Conservation (phyloP, 2,329 filamentous ascomycete genomes). For the Rhynchosporium agropyri region DNA sequence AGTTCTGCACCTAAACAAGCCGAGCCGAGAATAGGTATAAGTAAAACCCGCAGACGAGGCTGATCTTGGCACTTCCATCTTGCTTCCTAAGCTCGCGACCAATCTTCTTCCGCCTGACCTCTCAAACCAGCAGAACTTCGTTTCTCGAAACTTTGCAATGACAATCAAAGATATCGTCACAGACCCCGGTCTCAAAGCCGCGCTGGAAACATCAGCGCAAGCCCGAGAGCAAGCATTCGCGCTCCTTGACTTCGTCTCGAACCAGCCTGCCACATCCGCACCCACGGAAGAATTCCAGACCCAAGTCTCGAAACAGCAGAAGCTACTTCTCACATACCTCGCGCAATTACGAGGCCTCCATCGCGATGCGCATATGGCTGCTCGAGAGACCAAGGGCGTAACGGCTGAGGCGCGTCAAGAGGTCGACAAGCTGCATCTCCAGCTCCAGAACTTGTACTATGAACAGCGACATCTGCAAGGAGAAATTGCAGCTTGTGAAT, state of each 20-base stretch:
- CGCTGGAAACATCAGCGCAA: conserved; percentile 72
- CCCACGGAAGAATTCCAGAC: conserved; percentile 54
- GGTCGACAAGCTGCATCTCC: conserved; percentile 87
- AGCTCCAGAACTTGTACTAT: conserved; percentile 95
- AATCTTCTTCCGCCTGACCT: conserved; percentile 1
- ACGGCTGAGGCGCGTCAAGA: conserved; percentile 88
- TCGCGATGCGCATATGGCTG: conserved; percentile 76
- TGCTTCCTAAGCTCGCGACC: background rate
- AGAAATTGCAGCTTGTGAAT: conserved; percentile 88
- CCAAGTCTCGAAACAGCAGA: conserved; percentile 74
- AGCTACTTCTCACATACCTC: conserved; percentile 76
- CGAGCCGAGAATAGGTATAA: too few relatives aligned
- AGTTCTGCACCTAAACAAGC: too few relatives aligned
- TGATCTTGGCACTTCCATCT: background rate
- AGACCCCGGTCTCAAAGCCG: conserved; percentile 65
- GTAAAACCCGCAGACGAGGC: background rate
- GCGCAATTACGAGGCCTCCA: conserved; percentile 82
- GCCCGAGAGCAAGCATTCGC: conserved; percentile 72
- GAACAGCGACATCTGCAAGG: conserved; percentile 89
- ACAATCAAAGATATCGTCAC: conserved; percentile 61
- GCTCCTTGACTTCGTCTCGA: conserved; percentile 65
- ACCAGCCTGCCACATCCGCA: conserved; percentile 48
- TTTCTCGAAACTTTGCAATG: conserved; percentile 45
- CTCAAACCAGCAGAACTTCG: background rate
- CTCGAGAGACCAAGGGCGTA: conserved; percentile 80